Evolutionary conservation across 2,329 filamentous ascomycete genomes (phyloP), one percentile per base, ranked within the genome.

Genomic region (Claviceps spartinae): DNA sequence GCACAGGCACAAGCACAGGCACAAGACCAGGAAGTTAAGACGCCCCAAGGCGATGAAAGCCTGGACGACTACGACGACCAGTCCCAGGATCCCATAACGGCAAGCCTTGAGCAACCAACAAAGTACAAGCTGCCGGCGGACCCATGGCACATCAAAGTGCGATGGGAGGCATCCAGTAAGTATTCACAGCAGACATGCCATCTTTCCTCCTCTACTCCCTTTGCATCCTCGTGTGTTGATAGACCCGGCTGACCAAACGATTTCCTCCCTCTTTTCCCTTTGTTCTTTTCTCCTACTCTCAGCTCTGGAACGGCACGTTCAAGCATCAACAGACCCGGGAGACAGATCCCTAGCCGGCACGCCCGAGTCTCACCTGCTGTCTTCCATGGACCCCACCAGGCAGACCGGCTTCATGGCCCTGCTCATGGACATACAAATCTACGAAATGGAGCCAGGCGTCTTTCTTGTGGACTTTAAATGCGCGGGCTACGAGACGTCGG

Each of bases 381-480:
- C 7, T 1, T 26, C 67, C 40, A 54, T 56, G 36, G 64, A 72
- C n/a, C 68, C 68, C 48, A 65, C 66, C 2, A 67, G 67, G 24
- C 70, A 72, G 48, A 71, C 68, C 50, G 81, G 88, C 57, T 85
- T 86, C 52, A 82, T 94, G n/a, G 91, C 86, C 64, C 85, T 97
- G 62, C 93, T 95, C 64, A 82, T 98, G 65, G 90, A 95, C 58
- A 96, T 98, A 57, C 93, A 96, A 66, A 83, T 96, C 49, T 96
- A 96, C 68, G 85, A 89, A 63, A 89, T 97, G 73, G 91, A 97
- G 66, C 82, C 83, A 53, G 85, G 87, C 52, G 91, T 93, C 58
- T 97, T 91, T 67, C 83, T 98, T 56, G 93, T 98, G 48, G 93
- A 98, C 67, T 98, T 98, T 75, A 97, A 96, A 66, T 97, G 91